Base-by-base conservation (phyloP, 441 rosid genomes). In the Croton laevigatus region DNA sequence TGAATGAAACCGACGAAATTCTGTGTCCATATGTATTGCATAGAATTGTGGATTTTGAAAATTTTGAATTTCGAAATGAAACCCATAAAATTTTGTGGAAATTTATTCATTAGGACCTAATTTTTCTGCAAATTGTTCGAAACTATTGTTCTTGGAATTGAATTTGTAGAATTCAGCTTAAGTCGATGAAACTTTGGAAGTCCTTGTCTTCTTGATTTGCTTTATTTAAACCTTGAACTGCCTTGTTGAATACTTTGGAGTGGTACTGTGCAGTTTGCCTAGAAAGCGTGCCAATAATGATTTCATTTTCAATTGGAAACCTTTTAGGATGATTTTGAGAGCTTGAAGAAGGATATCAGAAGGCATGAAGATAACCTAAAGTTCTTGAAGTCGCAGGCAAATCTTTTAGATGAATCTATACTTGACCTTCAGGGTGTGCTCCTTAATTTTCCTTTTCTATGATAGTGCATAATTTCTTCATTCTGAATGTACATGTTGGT, bases 391-490 rank as follows among this genome's bases (percentile, higher is more conserved):
- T 11, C 80, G 27, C 79, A 84, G 79, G 75, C 77, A 44, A 65
- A 46, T 79, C 83, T 76, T 65, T 17, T 90, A 38, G 90, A 82
- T 71, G 86, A 82, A 65, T 68, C 80, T 14, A 83, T 88, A 61
- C 71, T 82, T 62, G 85, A 87, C 9, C 68, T 85, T 79, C 90
- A 83, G 84, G 93, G 96, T 85, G 66, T 9, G 55, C 36, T 69
- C 17, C 70, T 34, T 27, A 27, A 27, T 27, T 10, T 49, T 8
- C 17, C 34, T 14, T 10, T 36, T 37, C 53, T 48, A 17, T 53
- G 55, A 34, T 57, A 2, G 6, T 12, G 4, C 32, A 12, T 32
- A 54, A 20, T 53, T 13, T 19, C 36, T 38, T 67, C 54, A 49
- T 37, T 32, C 73, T 17, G 44, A 70, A 53, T 69, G 12, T 10